phyloP scores from a whole-genome alignment of 2,329 filamentous ascomycete genomes.

The Niveomyces coronatus region DNA sequence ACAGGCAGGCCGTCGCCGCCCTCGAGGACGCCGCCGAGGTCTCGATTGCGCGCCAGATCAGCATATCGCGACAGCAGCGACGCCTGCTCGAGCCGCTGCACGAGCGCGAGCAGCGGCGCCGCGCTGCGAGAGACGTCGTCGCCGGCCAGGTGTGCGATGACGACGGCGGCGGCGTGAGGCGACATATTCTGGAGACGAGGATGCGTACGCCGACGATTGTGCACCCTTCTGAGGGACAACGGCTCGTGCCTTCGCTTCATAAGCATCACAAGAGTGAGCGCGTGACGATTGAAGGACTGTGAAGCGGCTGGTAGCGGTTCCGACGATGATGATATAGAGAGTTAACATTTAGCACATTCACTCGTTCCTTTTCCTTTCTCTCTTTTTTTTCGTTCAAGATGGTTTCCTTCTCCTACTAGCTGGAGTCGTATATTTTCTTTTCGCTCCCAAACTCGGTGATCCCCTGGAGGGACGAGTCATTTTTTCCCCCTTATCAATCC shows the following conservation, averaged over 20 bases:
- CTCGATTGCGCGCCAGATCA: constrained; percentile 59
- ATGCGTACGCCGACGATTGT: constrained; percentile 37
- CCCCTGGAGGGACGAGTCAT: no score
- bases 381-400: no score
- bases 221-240: constrained; percentile 24
- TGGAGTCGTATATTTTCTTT: no score
- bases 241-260: constrained; percentile 20
- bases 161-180: no score
- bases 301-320: constrained; percentile 8
- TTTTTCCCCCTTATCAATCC: no score
- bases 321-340: no score
- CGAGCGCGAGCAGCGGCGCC: constrained; percentile 12
- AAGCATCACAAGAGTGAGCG: constrained; percentile 42
- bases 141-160: constrained; percentile 12
- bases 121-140: constrained; percentile 8
- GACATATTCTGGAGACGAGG: constrained; percentile 26
- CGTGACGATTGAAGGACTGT: constrained; percentile 39
- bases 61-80: constrained; percentile 51
- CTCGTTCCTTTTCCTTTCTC: no score
- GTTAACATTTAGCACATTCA: no score
- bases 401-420: no score
- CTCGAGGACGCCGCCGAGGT: constrained; percentile 50
- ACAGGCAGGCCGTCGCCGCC: constrained; percentile 14
- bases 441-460: no score
- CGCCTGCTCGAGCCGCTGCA: constrained; percentile 47